Base-by-base conservation (phyloP, 2,329 filamentous ascomycete genomes). In the Colletotrichum incanum region DNA sequence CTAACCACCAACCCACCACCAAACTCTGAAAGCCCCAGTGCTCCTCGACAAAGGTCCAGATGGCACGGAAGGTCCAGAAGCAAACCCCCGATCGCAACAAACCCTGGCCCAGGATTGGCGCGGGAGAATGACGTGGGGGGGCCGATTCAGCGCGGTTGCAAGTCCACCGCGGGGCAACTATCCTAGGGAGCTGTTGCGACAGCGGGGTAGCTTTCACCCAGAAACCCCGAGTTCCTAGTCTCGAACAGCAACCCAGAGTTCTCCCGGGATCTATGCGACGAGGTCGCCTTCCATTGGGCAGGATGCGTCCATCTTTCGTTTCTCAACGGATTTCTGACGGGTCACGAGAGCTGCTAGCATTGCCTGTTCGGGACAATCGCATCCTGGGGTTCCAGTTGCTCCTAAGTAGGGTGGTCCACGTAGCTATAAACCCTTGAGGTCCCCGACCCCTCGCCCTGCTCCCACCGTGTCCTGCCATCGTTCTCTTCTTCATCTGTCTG, bases 121-220 rank as follows among this genome's bases (percentile, higher is more conserved):
- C 65, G 65, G 65, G 59, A 72, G 69, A 64, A 69, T 72, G 69
- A 60, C 69, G 69, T 72, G 69, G 59, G 69, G 65, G 43, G 43
- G 16, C 64, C 56, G 45, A 58, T 34, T 50, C 66, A 65, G 66
- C 59, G 58, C 58, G 34, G 50, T 72, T 23, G 39, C 26, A 54
- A 41, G 59, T 39, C 45, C 65, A 64, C 37, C 31, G 59, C 69
- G 69, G 69, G 69, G 69, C 69, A 69, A 67, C 59, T 68, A 43
- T 54, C 67, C 41, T 49, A 28, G 31, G 43, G 31, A 68, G 34
- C 37, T 63, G 43, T 23, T 41, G 58, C 39, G 68, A 62, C 54
- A 67, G 69, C 59, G 69, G 65, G 69, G 69, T 72, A 69, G 65
- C 69, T 72, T 58, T 55, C 5, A 49, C 45, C 60, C 47, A 63